Conservation (phyloP, 2,329 filamentous ascomycete genomes). For the Fusarium veterinarium region DNA sequence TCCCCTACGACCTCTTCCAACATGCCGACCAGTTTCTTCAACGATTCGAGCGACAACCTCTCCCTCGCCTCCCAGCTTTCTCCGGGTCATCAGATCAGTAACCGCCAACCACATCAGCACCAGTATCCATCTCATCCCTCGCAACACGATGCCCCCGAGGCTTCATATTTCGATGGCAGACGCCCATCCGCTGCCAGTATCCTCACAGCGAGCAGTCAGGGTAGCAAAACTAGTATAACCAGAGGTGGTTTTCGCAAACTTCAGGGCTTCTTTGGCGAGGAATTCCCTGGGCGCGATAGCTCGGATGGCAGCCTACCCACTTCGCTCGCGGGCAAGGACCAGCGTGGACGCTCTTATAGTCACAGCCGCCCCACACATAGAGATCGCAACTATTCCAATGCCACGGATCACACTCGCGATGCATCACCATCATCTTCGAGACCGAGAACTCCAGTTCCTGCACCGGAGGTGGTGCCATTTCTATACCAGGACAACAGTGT, state of each 20-base stretch:
- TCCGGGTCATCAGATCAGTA: constrained; percentile 67
- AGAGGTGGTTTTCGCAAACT: constrained; percentile 83
- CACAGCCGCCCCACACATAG: constrained; percentile 68
- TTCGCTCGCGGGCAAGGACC: constrained; percentile 64
- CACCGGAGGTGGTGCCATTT: constrained; percentile 97
- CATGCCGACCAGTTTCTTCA: constrained; percentile 72
- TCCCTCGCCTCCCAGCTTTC: constrained; percentile 74
- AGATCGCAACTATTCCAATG: constrained; percentile 84
- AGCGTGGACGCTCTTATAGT: constrained; percentile 72
- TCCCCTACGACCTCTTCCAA: constrained; percentile 52
- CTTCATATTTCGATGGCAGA: constrained; percentile 76
- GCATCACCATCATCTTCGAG: constrained; percentile 80
- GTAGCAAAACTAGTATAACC: constrained; percentile 78
- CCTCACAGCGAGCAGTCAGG: constrained; percentile 81
- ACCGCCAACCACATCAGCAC: constrained; percentile 53
- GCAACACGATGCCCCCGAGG: constrained; percentile 69
- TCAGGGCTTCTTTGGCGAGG: constrained; percentile 92
- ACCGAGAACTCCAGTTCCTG: constrained; percentile 85
- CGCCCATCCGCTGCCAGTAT: constrained; percentile 90
- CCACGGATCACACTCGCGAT: constrained; percentile 77
- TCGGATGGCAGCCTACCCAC: constrained; percentile 75
- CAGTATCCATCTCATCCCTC: constrained; percentile 22
- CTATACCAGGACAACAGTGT: constrained; percentile 86
- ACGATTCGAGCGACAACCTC: constrained; percentile 79
- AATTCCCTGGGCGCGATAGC: constrained; percentile 79